Conservation (phyloP, 352 stramenopile species). For the Albugo candida region DNA sequence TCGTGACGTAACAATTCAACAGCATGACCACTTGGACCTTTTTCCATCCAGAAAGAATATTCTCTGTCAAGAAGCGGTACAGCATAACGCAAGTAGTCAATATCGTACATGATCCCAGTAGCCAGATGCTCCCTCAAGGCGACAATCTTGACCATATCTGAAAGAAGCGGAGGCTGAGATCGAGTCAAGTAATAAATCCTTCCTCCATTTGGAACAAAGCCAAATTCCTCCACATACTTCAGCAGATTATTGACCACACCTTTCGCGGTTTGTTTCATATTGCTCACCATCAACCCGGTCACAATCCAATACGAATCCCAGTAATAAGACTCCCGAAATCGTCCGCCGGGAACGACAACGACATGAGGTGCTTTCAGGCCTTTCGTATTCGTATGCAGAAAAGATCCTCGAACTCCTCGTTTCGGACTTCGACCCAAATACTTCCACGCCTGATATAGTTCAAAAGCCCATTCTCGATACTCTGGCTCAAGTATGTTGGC, state of each 20-base stretch:
- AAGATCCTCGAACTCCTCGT: slow-evolving; percentile 5
- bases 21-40: slow-evolving; percentile 3
- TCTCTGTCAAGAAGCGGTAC: slow-evolving; percentile 16
- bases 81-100: slow-evolving; percentile 9
- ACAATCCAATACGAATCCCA: slow-evolving; percentile 66
- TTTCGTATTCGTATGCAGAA: slow-evolving; percentile 5
- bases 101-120: slow-evolving; percentile 4
- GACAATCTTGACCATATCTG: slow-evolving; percentile 17
- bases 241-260: slow-evolving; percentile 31
- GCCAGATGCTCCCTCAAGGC: background rate
- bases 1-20: slow-evolving; percentile 5
- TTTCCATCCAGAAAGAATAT: slow-evolving; percentile 19
- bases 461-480: slow-evolving; percentile 16
- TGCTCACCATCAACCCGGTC: slow-evolving; percentile 22
- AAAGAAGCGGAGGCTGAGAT: slow-evolving; percentile 35
- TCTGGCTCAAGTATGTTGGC: slow-evolving; percentile 8
- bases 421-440: slow-evolving; percentile 12
- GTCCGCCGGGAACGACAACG: slow-evolving; percentile 26
- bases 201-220: slow-evolving; percentile 37
- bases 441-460: slow-evolving; percentile 23
- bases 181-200: slow-evolving; percentile 43
- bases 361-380: slow-evolving; percentile 15
- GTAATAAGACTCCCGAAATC: slow-evolving; percentile 55
- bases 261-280: slow-evolving; percentile 21
- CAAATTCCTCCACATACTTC: slow-evolving; percentile 23